phyloP scores from a whole-genome alignment of 2,329 filamentous ascomycete genomes.

The Neonectria hederae region DNA sequence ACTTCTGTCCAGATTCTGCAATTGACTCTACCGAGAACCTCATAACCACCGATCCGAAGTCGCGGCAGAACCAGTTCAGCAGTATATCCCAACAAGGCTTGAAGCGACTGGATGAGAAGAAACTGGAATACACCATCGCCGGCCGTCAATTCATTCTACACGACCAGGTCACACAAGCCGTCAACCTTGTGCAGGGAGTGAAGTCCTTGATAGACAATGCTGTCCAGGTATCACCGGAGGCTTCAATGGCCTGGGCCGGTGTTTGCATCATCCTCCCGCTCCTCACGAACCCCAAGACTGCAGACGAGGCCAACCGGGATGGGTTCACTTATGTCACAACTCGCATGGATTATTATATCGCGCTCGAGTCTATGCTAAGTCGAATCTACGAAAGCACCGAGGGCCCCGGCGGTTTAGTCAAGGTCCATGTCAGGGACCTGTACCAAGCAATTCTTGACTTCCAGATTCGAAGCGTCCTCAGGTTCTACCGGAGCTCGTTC shows the following conservation, averaged over 20 bases:
- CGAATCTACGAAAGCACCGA: constrained; percentile 11
- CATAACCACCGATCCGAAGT: not conserved
- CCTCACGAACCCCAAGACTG: constrained; percentile 44
- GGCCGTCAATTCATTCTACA: constrained; percentile 31
- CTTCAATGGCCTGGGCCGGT: constrained; percentile 47
- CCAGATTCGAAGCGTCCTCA: constrained; percentile 46
- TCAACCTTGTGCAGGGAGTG: constrained; percentile 29
- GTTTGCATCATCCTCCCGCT: constrained; percentile 50
- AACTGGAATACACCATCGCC: constrained; percentile 30
- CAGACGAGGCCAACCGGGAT: constrained; percentile 42
- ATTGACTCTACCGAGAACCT: not conserved
- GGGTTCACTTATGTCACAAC: constrained; percentile 47
- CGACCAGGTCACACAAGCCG: constrained; percentile 37
- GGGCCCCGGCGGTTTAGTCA: constrained; percentile 15
- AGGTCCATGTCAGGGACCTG: constrained; percentile 37
- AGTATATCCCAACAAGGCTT: constrained; percentile 30
- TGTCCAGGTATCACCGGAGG: constrained; percentile 44
- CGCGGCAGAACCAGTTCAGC: not conserved
- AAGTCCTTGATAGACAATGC: constrained; percentile 41
- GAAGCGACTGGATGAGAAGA: constrained; percentile 29
- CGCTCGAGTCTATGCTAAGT: constrained; percentile 41
- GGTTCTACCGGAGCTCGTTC: constrained; percentile 40
- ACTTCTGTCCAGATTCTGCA: not conserved
- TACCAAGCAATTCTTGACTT: constrained; percentile 49
- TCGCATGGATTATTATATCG: constrained; percentile 44